Base-by-base conservation (phyloP, 2,329 filamentous ascomycete genomes). In the Clarireedia monteithiana region DNA sequence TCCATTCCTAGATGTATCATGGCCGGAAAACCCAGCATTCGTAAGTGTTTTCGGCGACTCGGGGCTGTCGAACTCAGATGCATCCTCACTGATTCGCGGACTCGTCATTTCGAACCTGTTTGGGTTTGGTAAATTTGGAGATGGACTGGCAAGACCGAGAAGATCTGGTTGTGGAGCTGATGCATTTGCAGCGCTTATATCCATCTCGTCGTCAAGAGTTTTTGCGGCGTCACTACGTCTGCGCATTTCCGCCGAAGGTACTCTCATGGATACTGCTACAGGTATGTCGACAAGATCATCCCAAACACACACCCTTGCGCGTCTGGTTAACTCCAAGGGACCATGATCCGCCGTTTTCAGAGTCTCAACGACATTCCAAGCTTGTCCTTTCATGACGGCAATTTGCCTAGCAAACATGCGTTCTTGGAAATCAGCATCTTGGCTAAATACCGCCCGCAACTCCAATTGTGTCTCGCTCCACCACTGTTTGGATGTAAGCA, bases 341-440 rank as follows among this genome's bases (percentile, higher is more conserved):
- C 94, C 94, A 68, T 97, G 92, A 67, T 97, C 94, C 0, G 83
- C 78, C 17, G 88, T 88, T 71, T 99, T 99, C 59, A 99, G 79
- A 0, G 94, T 96, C 74, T 99, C 94, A 4, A 99, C 94, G 0
- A 99, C 94, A 69, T 99, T 99, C 91, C 94, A 99, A 0, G 94
- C 94, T 69, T 99, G 94, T 10, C 94, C 94, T 73, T 99, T 99
- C 90, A 99, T 96, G 58, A 99, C 94, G 1, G 94, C 92, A 59
- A 99, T 95, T 68, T 99, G 94, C 63, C 89, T 85, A n/a, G 90
- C 90, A 73, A 96, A 99, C 94, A 99, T 99, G 72, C 89, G 87
- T 74, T 99, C 94, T 70, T 97, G 90, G 71, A 99, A 99, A 72
- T 99, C 94, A 2, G 86, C 84, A 70, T 99, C 94, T 68, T 95